phyloP scores from a whole-genome alignment of 2,329 filamentous ascomycete species.

The Microcyclosporella mali region DNA sequence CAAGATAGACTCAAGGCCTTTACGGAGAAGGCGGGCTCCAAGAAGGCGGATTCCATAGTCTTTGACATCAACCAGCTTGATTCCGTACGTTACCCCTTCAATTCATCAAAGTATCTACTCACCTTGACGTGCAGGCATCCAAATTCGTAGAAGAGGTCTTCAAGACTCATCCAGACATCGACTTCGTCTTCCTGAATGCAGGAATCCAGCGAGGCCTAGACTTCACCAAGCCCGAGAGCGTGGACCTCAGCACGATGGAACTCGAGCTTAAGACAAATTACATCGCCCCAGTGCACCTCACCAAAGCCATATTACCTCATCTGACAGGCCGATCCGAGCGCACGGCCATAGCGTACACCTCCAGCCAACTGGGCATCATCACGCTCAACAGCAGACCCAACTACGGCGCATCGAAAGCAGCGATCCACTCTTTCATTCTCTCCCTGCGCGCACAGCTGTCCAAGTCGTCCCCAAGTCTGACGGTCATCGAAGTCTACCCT shows the following conservation, averaged over 20 bases:
- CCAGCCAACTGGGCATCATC: conserved; percentile 10
- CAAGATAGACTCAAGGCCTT: conserved; percentile 48
- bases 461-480: conserved; percentile 2
- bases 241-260: conserved; percentile 41
- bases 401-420: conserved; percentile 12
- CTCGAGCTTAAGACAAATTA: conserved; percentile 36
- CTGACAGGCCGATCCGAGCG: conserved; percentile 3
- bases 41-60: conserved; percentile 32
- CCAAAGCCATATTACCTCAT: conserved; percentile 9
- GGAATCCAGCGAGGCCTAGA: conserved; percentile 48
- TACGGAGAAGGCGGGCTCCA: conserved; percentile 38
- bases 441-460: conserved; percentile 5
- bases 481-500: conserved; percentile 9
- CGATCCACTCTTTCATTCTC: conserved; percentile 9
- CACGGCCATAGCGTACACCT: conserved; percentile 9
- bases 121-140: conserved; percentile 33
- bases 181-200: conserved; percentile 47
- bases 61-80: conserved; percentile 49
- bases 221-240: conserved; percentile 43
- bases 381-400: conserved; percentile 11
- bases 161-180: conserved; percentile 44
- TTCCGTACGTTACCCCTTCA: conserved; percentile 4
- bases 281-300: conserved; percentile 13
- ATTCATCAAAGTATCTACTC: neutral
- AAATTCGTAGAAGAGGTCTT: conserved; percentile 40